Conservation (phyloP, 306 rosid genomes). For the Rubus parviflorus region DNA sequence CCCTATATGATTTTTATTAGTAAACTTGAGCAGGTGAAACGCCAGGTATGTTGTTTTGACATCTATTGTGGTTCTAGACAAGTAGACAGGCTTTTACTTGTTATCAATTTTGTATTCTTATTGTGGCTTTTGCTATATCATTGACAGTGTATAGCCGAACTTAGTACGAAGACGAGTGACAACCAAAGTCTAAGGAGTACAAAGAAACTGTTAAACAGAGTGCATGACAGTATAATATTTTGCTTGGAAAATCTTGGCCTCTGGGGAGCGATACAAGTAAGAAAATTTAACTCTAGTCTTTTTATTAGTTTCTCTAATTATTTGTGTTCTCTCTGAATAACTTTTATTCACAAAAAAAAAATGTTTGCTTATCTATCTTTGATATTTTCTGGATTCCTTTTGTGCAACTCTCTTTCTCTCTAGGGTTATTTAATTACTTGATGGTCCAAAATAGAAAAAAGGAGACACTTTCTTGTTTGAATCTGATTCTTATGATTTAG, state of each 20-base stretch:
- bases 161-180: conserved; percentile 44
- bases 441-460: not conserved
- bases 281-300: conserved; percentile 21
- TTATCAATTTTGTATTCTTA: conserved; percentile 5
- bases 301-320: conserved; percentile 16
- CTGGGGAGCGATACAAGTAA: conserved; percentile 86
- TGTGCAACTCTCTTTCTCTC: not conserved
- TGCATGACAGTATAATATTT: conserved; percentile 70
- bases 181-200: conserved; percentile 52
- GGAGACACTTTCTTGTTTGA: not conserved
- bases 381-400: not conserved
- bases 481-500: not conserved
- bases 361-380: not conserved
- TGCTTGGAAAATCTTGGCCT: conserved; percentile 76
- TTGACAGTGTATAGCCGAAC: conserved; percentile 61
- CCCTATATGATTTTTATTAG: conserved; percentile 23
- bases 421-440: not conserved
- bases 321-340: not conserved
- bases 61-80: conserved; percentile 21
- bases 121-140: conserved; percentile 23
- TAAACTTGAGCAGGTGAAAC: conserved; percentile 58
- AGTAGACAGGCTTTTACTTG: not conserved
- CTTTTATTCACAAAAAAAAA: not conserved
- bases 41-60: conserved; percentile 52
- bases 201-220: conserved; percentile 61